Evolutionary conservation across 108 stramenopile species (phyloP), one percentile per base, ranked within the genome.

Genomic region (Parietichytrium sp.): DNA sequence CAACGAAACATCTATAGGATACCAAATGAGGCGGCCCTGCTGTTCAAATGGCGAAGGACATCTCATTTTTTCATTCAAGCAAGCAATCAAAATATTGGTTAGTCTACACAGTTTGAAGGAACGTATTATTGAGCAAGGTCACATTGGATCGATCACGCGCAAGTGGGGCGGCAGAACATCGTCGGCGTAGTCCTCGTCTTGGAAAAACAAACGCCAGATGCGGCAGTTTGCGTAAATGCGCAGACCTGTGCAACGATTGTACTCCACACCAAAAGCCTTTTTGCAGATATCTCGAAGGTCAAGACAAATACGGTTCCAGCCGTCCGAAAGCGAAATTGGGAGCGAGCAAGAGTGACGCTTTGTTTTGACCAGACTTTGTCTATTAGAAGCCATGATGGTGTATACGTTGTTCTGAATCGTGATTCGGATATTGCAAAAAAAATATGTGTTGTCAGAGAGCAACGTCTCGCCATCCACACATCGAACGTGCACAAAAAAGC

Each of bases 221-320:
- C 61, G 29, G 61, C 61, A 72, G 20, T 72, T 72, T 72, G 61
- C 61, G 20, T 25, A 72, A 10, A 72, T 25, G 3, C 61, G 61
- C 10, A 72, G 20, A n/a, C 45, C 38, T 27, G 36, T 72, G 61
- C 10, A 45, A 7, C 38, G 38, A 7, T 72, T 36, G 61, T 45
- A 72, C 42, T 72, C 15, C 23, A 45, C 42, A 27, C 61, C 61
- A 72, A 72, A 72, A n/a, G 61, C 61, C 10, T 25, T 33, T 6
- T n/a, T 23, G 3, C 61, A 72, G 25, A 72, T 72, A 10, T 72
- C 42, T 6, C 33, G 23, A 27, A 72, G 20, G 20, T 72, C 61
- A 27, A 72, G 61, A 72, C 61, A 72, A 38, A 72, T 72, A 10
- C 61, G 2, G 20, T 72, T 72, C 61, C 61, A 72, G 3, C 61